Base-by-base conservation (phyloP, 768 basidiomycete genomes). In the Tricholoma bakamatsutake region DNA sequence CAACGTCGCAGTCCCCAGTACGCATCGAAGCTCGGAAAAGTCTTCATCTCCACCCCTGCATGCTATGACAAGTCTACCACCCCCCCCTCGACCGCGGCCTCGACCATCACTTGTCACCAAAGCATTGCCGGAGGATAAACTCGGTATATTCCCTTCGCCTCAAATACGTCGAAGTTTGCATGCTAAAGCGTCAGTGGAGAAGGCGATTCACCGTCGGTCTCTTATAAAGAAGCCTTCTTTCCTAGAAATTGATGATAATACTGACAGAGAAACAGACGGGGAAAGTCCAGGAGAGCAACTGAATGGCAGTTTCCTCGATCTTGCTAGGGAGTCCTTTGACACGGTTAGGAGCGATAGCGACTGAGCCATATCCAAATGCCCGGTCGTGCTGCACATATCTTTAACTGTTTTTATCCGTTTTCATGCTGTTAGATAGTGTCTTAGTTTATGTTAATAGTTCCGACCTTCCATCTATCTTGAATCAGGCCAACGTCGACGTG, bases 181-280 rank as follows among this genome's bases (percentile, higher is more conserved):
- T 9, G 64, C 70, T 10, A 73, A 71, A 59, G 54, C 62, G 2
- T 68, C 73, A 15, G 59, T 69, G 18, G 79, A 80, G 49, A 74
- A 70, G 53, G 59, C 62, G n/a, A 62, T 75, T 43, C 76, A 75
- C 55, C 76, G 78, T 46, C 76, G 73, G 48, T 81, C 80, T 6
- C 72, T 88, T 57, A 78, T 84, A 71, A 76, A 76, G 63, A 86
- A 87, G 63, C 82, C 87, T 17, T 88, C 86, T 1, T 89, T 89
- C 67, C 71, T 89, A 48, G 85, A 88, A 34, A 86, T 89, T 56
- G 84, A 80, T 54, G 79, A 79, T 46, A 78, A 79, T 7, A 67
- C 67, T 17, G 74, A 63, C 55, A 65, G 66, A 37, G 70, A 73
- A 45, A 64, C 66, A 18, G 67, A 71, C 35, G 51, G 60, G 9